A percentile compares a stretch with the other conserved stretches of the same genome.
Conservation (phyloP, 345 rosid genomes). For the Linum lewisii region DNA sequence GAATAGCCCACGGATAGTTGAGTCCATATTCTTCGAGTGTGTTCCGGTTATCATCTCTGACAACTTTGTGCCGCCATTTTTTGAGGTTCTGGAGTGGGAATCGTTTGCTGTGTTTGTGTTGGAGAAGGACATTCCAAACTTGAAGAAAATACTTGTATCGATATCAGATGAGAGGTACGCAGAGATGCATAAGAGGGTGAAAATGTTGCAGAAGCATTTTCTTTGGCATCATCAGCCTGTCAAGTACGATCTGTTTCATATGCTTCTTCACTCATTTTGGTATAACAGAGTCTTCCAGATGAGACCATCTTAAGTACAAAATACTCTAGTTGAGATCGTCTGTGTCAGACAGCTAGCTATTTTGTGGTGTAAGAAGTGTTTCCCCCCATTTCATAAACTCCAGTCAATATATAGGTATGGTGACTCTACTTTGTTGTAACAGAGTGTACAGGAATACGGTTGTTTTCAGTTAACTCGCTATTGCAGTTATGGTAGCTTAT, state of each 20-base stretch:
- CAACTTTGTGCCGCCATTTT: slow-evolving; percentile 84
- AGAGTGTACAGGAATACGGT: too few relatives aligned
- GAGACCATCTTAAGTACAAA: not conserved
- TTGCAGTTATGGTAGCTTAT: too few relatives aligned
- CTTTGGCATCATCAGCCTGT: slow-evolving; percentile 8
- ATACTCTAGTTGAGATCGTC: too few relatives aligned
- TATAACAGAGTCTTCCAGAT: slow-evolving; percentile 8
- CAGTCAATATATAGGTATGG: too few relatives aligned
- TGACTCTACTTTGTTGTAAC: too few relatives aligned
- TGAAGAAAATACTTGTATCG: slow-evolving; percentile 68
- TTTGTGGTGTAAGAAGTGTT: too few relatives aligned
- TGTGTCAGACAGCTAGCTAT: too few relatives aligned
- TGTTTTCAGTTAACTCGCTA: too few relatives aligned
- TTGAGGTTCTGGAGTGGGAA: slow-evolving; percentile 79
- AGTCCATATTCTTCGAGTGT: slow-evolving; percentile 78
- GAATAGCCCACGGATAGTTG: slow-evolving; percentile 89
- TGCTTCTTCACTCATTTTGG: slow-evolving; percentile 8
- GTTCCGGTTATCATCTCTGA: slow-evolving; percentile 92
- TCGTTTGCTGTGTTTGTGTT: slow-evolving; percentile 69
- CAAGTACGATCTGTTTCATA: slow-evolving; percentile 10
- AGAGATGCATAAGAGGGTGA: slow-evolving; percentile 58
- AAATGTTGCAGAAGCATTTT: slow-evolving; percentile 2
- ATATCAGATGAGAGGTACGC: slow-evolving; percentile 44
- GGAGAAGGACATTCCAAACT: slow-evolving; percentile 76
- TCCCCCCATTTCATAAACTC: too few relatives aligned